These are phyloP conservation scores for Pichia nakasei DNA, from an alignment of 805 yeast species.

Conservation along the genomic window DNA sequence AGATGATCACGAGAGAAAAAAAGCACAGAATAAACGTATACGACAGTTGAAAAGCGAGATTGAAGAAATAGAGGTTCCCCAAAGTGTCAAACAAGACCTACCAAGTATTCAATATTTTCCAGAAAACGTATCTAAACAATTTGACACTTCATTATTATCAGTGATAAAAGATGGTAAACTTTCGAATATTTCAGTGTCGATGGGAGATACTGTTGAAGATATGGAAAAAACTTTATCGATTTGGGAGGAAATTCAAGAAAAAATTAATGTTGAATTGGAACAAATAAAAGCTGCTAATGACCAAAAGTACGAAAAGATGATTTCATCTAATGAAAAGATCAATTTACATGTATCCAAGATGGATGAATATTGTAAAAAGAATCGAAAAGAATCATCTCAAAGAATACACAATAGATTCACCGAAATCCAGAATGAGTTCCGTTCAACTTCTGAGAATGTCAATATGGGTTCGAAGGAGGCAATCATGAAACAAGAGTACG, in stretches of 20 bases:
- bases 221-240: neutral
- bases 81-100: constrained; percentile 1
- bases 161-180: neutral
- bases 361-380: neutral
- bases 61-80: neutral
- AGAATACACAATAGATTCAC: too few relatives aligned
- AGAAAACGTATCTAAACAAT: too few relatives aligned
- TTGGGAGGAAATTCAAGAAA: neutral
- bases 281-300: neutral
- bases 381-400: neutral
- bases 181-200: neutral
- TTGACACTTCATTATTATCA: neutral
- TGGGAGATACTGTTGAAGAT: neutral
- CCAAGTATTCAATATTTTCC: constrained; percentile 5
- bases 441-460: too few relatives aligned
- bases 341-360: neutral
- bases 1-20: constrained; percentile 7
- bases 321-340: neutral
- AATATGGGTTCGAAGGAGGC: too few relatives aligned
- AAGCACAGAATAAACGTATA: neutral
- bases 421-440: neutral
- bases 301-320: neutral
- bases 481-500: too few relatives aligned
- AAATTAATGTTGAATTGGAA: neutral
- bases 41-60: constrained; percentile 1